phyloP scores from a whole-genome alignment of 1,284 basidiomycete genomes.

The Omphalotus olearius region DNA sequence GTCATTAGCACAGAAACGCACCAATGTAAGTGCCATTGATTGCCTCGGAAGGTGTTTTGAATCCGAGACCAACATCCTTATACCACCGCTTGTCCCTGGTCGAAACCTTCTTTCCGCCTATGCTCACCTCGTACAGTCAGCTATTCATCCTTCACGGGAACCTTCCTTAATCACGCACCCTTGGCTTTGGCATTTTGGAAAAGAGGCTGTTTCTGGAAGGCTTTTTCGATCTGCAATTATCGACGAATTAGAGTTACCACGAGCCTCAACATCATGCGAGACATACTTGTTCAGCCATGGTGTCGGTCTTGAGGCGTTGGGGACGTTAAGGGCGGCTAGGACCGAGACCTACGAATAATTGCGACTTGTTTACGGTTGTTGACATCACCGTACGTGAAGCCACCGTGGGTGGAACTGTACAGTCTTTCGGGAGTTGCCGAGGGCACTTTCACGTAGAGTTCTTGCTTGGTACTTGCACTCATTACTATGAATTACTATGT shows the following conservation, averaged over 20 bases:
- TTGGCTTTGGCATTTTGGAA: slow-evolving; percentile 97
- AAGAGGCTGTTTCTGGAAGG: slow-evolving; percentile 95
- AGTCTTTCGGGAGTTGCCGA: slow-evolving; percentile 41
- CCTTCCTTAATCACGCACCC: slow-evolving; percentile 51
- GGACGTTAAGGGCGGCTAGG: slow-evolving; percentile 18
- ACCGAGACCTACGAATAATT: slow-evolving; percentile 25
- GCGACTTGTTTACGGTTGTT: slow-evolving; percentile 35
- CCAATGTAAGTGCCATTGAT: slow-evolving; percentile 97
- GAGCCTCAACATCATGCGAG: background rate
- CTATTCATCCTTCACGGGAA: background rate
- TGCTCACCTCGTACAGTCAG: background rate
- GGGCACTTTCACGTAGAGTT: background rate
- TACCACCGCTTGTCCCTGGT: slow-evolving; percentile 99
- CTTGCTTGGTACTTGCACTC: no score
- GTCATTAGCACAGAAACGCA: slow-evolving; percentile 35
- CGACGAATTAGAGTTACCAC: background rate
- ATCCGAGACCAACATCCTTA: slow-evolving; percentile 97
- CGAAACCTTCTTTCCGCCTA: slow-evolving; percentile 84
- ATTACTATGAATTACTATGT: no score
- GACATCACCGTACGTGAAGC: slow-evolving; percentile 31
- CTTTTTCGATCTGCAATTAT: slow-evolving; percentile 75
- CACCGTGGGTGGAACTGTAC: slow-evolving; percentile 43
- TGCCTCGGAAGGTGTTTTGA: slow-evolving; percentile 96
- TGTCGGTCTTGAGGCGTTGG: slow-evolving; percentile 39
- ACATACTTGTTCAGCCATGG: slow-evolving; percentile 67